Conservation (phyloP, 495 filamentous ascomycete genomes). For the Aspergillus panamensis region DNA sequence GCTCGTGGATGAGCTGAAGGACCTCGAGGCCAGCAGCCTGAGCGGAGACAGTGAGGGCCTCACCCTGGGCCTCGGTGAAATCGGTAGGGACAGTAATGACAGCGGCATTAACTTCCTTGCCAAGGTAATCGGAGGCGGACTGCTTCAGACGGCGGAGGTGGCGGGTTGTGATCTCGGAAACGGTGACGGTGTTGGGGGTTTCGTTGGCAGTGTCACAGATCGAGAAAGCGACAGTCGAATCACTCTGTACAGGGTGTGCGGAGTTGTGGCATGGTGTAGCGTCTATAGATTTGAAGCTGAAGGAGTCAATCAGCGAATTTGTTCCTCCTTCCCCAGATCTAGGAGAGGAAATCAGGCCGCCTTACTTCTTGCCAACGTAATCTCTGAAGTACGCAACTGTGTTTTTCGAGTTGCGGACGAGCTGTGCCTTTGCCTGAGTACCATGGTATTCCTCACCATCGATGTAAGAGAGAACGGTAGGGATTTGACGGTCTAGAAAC, state of each 20-base stretch:
- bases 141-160: slow-evolving; percentile 77
- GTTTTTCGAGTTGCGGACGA: slow-evolving; percentile 87
- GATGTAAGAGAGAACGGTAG: slow-evolving; percentile 88
- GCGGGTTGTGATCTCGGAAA: slow-evolving; percentile 83
- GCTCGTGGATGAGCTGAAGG: slow-evolving; percentile 89
- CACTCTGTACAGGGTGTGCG: slow-evolving; percentile 77
- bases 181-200: slow-evolving; percentile 63
- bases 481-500: slow-evolving; percentile 88
- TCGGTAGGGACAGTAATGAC: slow-evolving; percentile 94
- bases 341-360: not conserved
- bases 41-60: slow-evolving; percentile 71
- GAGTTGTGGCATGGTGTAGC: slow-evolving; percentile 91
- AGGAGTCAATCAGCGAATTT: slow-evolving; percentile 7
- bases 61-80: slow-evolving; percentile 81
- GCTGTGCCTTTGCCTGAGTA: slow-evolving; percentile 87
- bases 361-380: slow-evolving; percentile 86
- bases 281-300: slow-evolving; percentile 88
- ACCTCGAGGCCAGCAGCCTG: slow-evolving; percentile 81
- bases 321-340: not conserved
- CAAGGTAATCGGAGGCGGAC: slow-evolving; percentile 87
- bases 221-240: slow-evolving; percentile 74
- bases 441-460: slow-evolving; percentile 96
- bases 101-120: slow-evolving; percentile 85
- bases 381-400: slow-evolving; percentile 95
- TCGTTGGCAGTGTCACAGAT: slow-evolving; percentile 72